Evolutionary conservation across 345 rosid species (phyloP), one percentile per base, ranked within the genome.

Genomic region (Bruguiera gymnorhiza): DNA sequence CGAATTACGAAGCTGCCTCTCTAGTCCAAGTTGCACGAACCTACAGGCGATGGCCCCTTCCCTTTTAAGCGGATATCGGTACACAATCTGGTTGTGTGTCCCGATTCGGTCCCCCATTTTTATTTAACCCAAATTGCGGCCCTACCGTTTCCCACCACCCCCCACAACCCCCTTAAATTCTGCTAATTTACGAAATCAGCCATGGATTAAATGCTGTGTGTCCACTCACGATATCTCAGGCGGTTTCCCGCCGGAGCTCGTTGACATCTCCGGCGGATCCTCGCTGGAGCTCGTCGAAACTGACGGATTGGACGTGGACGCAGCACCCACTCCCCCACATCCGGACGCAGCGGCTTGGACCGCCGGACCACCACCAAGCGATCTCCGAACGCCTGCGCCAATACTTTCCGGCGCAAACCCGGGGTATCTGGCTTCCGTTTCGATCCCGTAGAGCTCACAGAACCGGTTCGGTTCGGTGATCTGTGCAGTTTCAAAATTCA

Each of bases 161-260:
- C 29, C 29, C 29, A 27, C 29, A 27, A 27, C 29, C 60, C 60
- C 53, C 63, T 52, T 36, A 29, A 30, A 8, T 63, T 32, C 32
- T 6, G 16, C 8, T 54, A 60, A 68, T 55, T 72, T 72, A 46
- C 26, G 24, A 65, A 60, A 15, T 19, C 19, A 48, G 9, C 30
- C 64, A 9, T 23, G 60, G 27, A 23, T 21, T 26, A 6, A 10
- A 55, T 23, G 60, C 16, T 21, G 5, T 23, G 16, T 9, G 61
- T 51, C 51, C 68, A 87, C 97, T 93, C 96, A 93, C 98, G 97
- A 88, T 84, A 78, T 87, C 87, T 93, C 92, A 24, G 88, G 87
- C 72, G 84, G 81, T 71, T 82, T 89, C 8, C 76, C 86, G 75
- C 80, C 92, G 76, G 89, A 88, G 76, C 86, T 84, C 72, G 91